phyloP scores from a whole-genome alignment of 208 protist genomes.

The Crithidia fasciculata region DNA sequence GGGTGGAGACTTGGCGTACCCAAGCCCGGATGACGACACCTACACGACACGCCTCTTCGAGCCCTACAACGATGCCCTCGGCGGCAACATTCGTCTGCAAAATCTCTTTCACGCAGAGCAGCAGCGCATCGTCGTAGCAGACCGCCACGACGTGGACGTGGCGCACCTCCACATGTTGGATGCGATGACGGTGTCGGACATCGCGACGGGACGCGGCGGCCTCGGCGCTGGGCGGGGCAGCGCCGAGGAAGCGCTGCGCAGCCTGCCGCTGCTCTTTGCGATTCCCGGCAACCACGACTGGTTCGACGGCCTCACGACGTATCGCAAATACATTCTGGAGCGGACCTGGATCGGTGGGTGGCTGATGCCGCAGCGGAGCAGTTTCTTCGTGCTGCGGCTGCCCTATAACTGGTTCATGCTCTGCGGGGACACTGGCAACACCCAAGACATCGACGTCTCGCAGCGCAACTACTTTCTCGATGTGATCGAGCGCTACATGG shows the following conservation, averaged over 20 bases:
- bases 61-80: conserved; percentile 71
- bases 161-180: conserved; percentile 66
- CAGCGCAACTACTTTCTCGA: conserved; percentile 89
- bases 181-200: conserved; percentile 41
- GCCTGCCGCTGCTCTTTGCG: conserved; percentile 75
- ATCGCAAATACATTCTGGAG: conserved; percentile 78
- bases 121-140: conserved; percentile 47
- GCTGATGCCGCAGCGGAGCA: conserved; percentile 86
- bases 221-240: conserved; percentile 33
- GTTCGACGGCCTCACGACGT: conserved; percentile 87
- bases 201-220: conserved; percentile 36
- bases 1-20: conserved; percentile 88
- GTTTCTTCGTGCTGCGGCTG: conserved; percentile 81
- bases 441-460: conserved; percentile 75
- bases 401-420: conserved; percentile 89
- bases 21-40: conserved; percentile 71
- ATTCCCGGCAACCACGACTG: conserved; percentile 92
- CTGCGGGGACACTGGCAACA: conserved; percentile 78
- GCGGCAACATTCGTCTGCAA: conserved; percentile 49
- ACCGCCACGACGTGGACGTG: conserved; percentile 52
- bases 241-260: conserved; percentile 60
- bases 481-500: conserved; percentile 73
- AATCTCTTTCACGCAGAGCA: conserved; percentile 52
- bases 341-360: conserved; percentile 82
- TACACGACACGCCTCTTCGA: conserved; percentile 78